These are phyloP conservation scores for Bertia moriformis DNA, from an alignment of 2,329 filamentous ascomycete genomes.

Conservation along the genomic window DNA sequence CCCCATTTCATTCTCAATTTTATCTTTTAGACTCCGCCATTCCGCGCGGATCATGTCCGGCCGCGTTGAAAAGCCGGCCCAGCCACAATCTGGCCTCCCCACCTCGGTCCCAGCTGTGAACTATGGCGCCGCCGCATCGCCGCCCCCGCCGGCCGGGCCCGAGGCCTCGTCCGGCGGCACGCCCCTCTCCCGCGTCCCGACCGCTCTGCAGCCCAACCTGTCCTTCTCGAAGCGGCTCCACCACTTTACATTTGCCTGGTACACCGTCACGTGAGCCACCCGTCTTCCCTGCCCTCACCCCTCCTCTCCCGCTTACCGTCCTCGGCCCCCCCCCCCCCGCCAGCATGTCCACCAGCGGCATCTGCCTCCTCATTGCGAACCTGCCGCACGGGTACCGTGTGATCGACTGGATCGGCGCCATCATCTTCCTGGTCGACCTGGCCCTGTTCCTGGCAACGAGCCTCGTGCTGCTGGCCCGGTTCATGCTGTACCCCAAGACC, in stretches of 20 bases:
- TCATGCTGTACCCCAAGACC: constrained; percentile 24
- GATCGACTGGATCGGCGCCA: constrained; percentile 31
- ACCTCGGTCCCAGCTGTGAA: too few species aligned
- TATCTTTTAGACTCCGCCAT: too few species aligned
- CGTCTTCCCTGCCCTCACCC: background rate
- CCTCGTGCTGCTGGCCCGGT: constrained; percentile 21
- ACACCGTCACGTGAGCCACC: constrained; percentile 19
- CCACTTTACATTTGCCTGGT: constrained; percentile 31
- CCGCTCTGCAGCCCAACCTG: background rate
- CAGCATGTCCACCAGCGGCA: constrained; percentile 27
- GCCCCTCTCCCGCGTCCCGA: too few species aligned
- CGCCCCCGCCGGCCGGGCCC: too few species aligned
- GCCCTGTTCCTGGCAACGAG: constrained; percentile 23
- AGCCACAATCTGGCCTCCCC: too few species aligned
- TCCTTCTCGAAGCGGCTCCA: constrained; percentile 8
- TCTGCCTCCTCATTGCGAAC: constrained; percentile 24
- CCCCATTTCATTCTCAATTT: too few species aligned
- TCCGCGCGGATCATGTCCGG: too few species aligned
- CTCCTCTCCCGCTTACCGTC: background rate
- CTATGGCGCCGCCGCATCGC: too few species aligned
- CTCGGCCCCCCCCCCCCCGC: too few species aligned
- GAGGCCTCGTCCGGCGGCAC: too few species aligned
- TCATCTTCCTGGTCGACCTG: constrained; percentile 33
- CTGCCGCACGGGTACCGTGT: constrained; percentile 28
- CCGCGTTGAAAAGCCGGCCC: too few species aligned